Evolutionary conservation across 2,329 filamentous ascomycete species (phyloP), one percentile per base, ranked within the genome.

Genomic region (Aciculosporium take): DNA sequence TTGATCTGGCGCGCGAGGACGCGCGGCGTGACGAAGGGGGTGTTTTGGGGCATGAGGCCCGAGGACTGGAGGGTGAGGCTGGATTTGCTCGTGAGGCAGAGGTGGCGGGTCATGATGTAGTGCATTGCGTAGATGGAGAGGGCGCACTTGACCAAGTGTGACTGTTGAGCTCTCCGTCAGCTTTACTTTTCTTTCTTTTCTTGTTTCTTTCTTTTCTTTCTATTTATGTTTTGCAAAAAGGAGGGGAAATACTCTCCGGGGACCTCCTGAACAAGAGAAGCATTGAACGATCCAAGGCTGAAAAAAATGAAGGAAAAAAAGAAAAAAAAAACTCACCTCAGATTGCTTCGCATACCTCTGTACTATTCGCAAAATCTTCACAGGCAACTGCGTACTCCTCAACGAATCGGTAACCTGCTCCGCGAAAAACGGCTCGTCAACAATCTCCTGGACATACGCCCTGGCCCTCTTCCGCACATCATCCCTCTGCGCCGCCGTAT

Each of bases 1-100:
- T 76, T 76, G 52, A 76, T 52, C 56, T 76, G 72, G 25, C 72
- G 65, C 48, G 68, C 71, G 31, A 76, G 65, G 37, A 76, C 62
- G 9, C 72, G 66, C 27, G 72, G 58, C 25, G 72, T 76, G 35
- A 71, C 57, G 54, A 59, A 68, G 3, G 58, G 56, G 7, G 57
- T 57, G 47, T 66, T 61, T 42, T 65, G 62, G 8, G 65, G 63
- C 23, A 71, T 59, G 39, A 68, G 55, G 4, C 62, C 63, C 2
- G 62, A 65, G 13, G 59, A 48, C 29, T 57, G 55, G 18, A 74
- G 59, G 5, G 56, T 54, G 45, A 56, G 49, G 29, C 74, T 55
- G 23, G 65, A 67, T 32, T 57, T 52, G 6, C 52, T 53, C 7
- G 71, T 73, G 27, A 76, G 58, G 52, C 64, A 69, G 18, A 76